Evolutionary conservation across 805 yeast genomes (phyloP), one percentile per base, ranked within the genome.

Genomic region (Starmerella asiatica): DNA sequence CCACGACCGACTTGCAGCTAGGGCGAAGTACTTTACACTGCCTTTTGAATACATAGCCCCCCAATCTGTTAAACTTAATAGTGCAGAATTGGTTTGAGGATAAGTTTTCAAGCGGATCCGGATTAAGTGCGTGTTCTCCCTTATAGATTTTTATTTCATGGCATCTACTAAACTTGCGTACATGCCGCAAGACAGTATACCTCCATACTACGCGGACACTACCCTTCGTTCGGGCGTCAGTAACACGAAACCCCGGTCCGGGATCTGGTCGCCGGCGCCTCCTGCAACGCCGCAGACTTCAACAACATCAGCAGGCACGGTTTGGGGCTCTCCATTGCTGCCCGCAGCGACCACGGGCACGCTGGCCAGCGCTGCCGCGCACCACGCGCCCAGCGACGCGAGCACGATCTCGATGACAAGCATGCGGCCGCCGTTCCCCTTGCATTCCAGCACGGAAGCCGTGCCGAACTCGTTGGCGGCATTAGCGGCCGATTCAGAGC

Each of bases 401-500:
- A 23, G 9, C 11, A 7, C 26, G 7, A 23, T 7, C 9, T 7
- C 9, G 9, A 7, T 7, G 9, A 23, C 7, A 7, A 23, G 9
- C 7, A 23, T 7, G 9, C 7, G 26, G 9, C 26, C 26, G 9
- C n/a, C n/a, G n/a, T n/a, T n/a, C n/a, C n/a, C n/a, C n/a, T n/a
- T n/a, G n/a, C n/a, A n/a, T n/a, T n/a, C n/a, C n/a, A 23, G 34
- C 17, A 24, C 34, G 11, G 34, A 32, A 21, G 16, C 26, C 12
- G 30, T 16, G 11, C 43, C 40, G 16, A 38, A 32, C 14, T 31
- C 45, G 4, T 27, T 46, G 14, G 50, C 50, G 4, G 50, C 44
- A 6, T 35, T 46, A 11, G 39, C 50, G 2, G 50, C 46, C 5
- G 43, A 42, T 20, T 45, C 49, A 2, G 50, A 46, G 39, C 50